Evolutionary conservation across 139 green algal species (phyloP), one percentile per base, ranked within the genome.

Genomic region (Astrephomene gubernaculifera): DNA sequence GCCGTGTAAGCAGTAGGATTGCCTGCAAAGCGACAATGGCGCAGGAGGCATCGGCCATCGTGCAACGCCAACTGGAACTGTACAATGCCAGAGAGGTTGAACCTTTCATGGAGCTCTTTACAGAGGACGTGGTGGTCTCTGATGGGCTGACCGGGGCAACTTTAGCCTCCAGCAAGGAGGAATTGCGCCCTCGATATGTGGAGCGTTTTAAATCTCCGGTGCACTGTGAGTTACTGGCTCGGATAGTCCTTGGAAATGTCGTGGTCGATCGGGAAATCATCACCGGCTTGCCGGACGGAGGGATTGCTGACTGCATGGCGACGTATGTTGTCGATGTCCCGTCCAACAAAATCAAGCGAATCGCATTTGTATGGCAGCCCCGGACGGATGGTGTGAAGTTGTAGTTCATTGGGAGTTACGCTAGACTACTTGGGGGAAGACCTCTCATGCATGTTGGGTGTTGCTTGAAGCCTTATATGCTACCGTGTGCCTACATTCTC

Each of bases 191-290:
- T 0, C 63, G 64, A 9, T 92, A 92, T 36, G 79, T 83, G 31
- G 65, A 72, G 45, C 73, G 89, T 27, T 92, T 92, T 76, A 75
- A 90, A 24, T 63, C 31, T 6, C 80, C 79, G 29, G 89, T 92
- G 39, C 70, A 90, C 80, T 85, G 74, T 38, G 89, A 92, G 81
- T 64, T 92, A 14, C 72, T 92, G 52, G 89, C 84, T 0, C 73
- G 89, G 27, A 44, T 92, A 54, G 83, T 65, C 29, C 74, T 87
- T 1, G 89, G 89, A 2, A 67, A 63, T 36, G 81, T 86, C 14
- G 87, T 92, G 22, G 87, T 92, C 29, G 89, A 92, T 67, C 63
- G 83, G n/a, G 88, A 89, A 44, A 87, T 90, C 73, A 92, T 92
- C 60, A 90, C 83, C 12, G 88, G 88, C 6, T 75, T 90, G 25